Evolutionary conservation across 2,329 filamentous ascomycete genomes (phyloP).

Genomic region (Zymoseptoria crescenta): DNA sequence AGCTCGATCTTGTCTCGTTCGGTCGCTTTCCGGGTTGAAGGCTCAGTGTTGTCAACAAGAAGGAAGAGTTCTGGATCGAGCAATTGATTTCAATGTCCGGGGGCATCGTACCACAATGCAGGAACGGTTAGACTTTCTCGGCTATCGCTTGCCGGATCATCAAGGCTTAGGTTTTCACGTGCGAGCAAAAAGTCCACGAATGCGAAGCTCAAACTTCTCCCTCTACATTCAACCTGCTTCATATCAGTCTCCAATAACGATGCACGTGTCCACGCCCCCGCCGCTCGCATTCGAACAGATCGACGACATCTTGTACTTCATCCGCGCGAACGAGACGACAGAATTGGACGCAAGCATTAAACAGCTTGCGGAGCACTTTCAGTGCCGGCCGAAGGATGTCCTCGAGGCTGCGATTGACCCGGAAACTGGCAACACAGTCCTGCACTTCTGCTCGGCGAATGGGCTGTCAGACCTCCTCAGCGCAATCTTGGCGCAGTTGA

Average conservation of each 20-base stretch:
- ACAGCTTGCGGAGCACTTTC: slow-evolving; percentile 55
- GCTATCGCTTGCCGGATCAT: background rate
- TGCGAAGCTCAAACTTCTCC: background rate
- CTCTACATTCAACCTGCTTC: background rate
- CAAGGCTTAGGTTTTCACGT: slow-evolving; percentile 1
- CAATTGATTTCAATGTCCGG: background rate
- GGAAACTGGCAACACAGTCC: slow-evolving; percentile 64
- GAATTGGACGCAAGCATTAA: slow-evolving; percentile 57
- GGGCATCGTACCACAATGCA: slow-evolving; percentile 2
- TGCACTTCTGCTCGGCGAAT: slow-evolving; percentile 92
- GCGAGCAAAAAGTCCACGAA: background rate
- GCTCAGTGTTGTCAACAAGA: background rate
- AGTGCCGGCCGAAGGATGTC: slow-evolving; percentile 53
- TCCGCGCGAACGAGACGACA: slow-evolving; percentile 66
- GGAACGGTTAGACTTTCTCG: slow-evolving; percentile 1
- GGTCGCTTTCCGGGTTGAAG: background rate
- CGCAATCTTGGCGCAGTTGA: slow-evolving; percentile 15
- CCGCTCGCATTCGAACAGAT: slow-evolving; percentile 67
- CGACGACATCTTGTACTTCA: slow-evolving; percentile 84
- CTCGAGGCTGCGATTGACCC: slow-evolving; percentile 64
- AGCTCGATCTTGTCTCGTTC: background rate
- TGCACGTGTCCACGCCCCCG: slow-evolving; percentile 7
- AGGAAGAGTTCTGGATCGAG: background rate
- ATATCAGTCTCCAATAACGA: background rate
- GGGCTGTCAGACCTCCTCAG: slow-evolving; percentile 51